Evolutionary conservation across 805 yeast species (phyloP), one percentile per base, ranked within the genome.

Genomic region (Cyberlindnera amylophila): DNA sequence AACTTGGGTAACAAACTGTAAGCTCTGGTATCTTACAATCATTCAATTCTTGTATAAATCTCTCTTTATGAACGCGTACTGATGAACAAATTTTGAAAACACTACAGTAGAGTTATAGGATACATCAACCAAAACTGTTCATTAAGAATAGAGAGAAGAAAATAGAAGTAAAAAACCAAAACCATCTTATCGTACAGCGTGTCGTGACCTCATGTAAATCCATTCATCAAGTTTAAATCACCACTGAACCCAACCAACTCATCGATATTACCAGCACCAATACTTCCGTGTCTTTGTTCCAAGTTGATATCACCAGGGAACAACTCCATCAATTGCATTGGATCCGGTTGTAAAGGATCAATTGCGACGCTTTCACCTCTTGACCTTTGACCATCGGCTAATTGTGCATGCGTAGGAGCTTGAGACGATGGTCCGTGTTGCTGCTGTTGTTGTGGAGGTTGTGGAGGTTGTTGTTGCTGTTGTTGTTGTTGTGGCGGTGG

Each of bases 1-100:
- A 86, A 85, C 66, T 61, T 83, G 52, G 74, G 71, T 5, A 61
- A 59, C 48, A 52, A 46, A 37, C 45, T 57, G 41, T 54, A 33
- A 46, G 24, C 7, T 28, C 15, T 28, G 15, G 31, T 14, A 28
- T 28, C 5, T 6, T 28, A 28, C n/a, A 6, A 6, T 28, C n/a
- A 7, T 28, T 28, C 15, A 28, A 28, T 14, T 28, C 24, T 21
- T 21, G 24, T 21, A 9, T 21, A 21, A 21, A 6, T 21, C 9
- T 21, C 24, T 21, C 9, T 21, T 6, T 6, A 21, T 21, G 9
- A 21, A 21, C 9, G 6, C 6, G 6, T 21, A 9, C 6, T 21
- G 24, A 21, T 21, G 24, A 21, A 21, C 24, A 21, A 21, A n/a
- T n/a, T n/a, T n/a, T n/a, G n/a, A 21, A 21, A 9, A 6, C 24